Evolutionary conservation across 1,139 yeast genomes (phyloP).

Genomic region (Trichomonascaceae sp.): DNA sequence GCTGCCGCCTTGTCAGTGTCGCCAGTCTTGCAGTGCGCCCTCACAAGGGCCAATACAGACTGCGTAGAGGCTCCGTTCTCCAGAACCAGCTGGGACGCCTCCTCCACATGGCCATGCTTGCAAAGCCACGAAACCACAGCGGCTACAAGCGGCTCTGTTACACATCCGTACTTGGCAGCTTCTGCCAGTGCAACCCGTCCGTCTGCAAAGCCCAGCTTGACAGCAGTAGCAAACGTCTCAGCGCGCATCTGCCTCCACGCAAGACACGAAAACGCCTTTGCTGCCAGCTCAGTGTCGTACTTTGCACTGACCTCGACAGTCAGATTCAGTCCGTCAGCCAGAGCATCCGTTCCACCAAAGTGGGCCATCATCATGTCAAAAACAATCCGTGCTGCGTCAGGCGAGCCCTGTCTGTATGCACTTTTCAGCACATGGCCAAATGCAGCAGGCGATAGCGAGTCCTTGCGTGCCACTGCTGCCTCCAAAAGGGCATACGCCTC

Average conservation of each 20-base stretch:
- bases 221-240: conserved; percentile 23
- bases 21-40: conserved; percentile 27
- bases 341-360: conserved; percentile 8
- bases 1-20: conserved; percentile 23
- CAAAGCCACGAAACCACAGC: conserved; percentile 26
- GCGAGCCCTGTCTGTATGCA: conserved; percentile 1
- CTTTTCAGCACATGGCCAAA: conserved; percentile 9
- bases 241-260: conserved; percentile 16
- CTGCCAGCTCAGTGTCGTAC: conserved; percentile 17
- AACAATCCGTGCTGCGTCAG: not conserved
- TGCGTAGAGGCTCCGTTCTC: conserved; percentile 21
- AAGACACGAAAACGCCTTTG: conserved; percentile 23
- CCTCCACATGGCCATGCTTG: conserved; percentile 25
- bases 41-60: not conserved
- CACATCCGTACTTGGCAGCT: conserved; percentile 23
- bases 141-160: conserved; percentile 21
- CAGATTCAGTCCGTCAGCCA: conserved; percentile 19
- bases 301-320: conserved; percentile 16
- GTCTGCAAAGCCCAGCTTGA: conserved; percentile 24
- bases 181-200: conserved; percentile 20
- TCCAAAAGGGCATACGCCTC: conserved; percentile 13
- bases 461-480: conserved; percentile 10
- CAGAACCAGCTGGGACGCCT: conserved; percentile 20
- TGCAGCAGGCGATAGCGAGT: conserved; percentile 15
- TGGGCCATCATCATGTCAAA: not conserved